These are phyloP conservation scores for Micromonas commoda DNA, from an alignment of 139 green algal genomes.

Conservation along the genomic window DNA sequence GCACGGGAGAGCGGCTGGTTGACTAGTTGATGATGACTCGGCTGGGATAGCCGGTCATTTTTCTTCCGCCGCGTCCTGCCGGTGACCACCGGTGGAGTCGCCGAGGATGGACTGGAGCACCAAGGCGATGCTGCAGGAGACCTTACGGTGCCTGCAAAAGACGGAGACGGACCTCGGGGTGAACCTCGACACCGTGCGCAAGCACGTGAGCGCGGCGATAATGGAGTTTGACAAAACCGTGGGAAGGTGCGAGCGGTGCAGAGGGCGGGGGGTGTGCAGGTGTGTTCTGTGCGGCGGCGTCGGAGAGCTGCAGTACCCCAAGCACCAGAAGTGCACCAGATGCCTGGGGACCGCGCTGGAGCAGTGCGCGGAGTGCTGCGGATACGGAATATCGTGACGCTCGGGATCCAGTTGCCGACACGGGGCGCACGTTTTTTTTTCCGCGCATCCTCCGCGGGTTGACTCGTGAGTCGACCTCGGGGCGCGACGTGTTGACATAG, in stretches of 20 bases:
- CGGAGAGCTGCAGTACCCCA: neutral
- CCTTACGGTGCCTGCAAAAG: slow-evolving; percentile 22
- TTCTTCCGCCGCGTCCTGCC: neutral
- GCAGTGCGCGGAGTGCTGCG: slow-evolving; percentile 17
- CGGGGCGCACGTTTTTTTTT: too few species aligned
- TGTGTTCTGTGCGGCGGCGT: slow-evolving; percentile 10
- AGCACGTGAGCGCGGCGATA: neutral
- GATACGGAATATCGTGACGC: slow-evolving; percentile 13
- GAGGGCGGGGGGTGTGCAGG: slow-evolving; percentile 14
- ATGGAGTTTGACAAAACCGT: neutral
- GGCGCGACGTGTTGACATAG: too few species aligned
- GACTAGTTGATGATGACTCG: too few species aligned
- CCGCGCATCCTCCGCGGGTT: too few species aligned
- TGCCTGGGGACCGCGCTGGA: neutral
- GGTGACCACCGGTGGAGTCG: too few species aligned
- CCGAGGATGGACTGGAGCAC: neutral
- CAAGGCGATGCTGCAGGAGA: slow-evolving; percentile 17
- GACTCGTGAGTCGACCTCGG: too few species aligned
- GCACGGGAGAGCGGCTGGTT: too few species aligned
- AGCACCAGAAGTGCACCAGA: neutral
- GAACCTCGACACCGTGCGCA: neutral
- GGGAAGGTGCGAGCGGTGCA: slow-evolving; percentile 7
- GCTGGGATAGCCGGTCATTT: too few species aligned
- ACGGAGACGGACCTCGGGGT: slow-evolving; percentile 17
- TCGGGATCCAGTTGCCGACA: too few species aligned